A percentile compares a stretch with the other conserved stretches of the same genome.
Evolutionary conservation across 2,329 filamentous ascomycete genomes (phyloP).

Genomic region (Aspergillus proliferans): DNA sequence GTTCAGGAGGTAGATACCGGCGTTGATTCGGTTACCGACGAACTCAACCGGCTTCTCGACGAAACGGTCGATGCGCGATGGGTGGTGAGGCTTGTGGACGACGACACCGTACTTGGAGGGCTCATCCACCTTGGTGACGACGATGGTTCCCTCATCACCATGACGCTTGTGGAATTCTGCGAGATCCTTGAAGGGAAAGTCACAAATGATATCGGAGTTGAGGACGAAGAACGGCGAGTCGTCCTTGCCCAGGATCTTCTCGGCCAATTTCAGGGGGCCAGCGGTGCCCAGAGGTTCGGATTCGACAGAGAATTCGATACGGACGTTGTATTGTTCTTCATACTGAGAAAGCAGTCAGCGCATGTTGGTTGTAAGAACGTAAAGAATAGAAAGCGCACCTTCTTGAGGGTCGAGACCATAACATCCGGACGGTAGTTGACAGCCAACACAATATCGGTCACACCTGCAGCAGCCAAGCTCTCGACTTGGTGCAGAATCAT

Average conservation of each 20-base stretch:
- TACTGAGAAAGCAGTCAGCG: constrained; percentile 50
- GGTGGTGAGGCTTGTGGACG: constrained; percentile 89
- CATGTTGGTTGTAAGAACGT: neutral
- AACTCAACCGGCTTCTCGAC: constrained; percentile 99
- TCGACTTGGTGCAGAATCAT: constrained; percentile 99
- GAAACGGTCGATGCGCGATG: constrained; percentile 92
- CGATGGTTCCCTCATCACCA: constrained; percentile 93
- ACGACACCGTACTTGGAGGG: constrained; percentile 98
- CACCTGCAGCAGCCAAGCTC: constrained; percentile 83
- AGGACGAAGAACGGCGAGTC: constrained; percentile 95
- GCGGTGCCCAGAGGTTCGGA: constrained; percentile 91
- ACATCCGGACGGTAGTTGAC: constrained; percentile 99
- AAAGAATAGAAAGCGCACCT: constrained; percentile 51
- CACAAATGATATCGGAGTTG: constrained; percentile 97
- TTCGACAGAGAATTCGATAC: constrained; percentile 96
- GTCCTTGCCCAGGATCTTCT: constrained; percentile 86
- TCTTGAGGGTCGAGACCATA: constrained; percentile 88
- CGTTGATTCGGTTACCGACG: constrained; percentile 97
- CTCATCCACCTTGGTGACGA: constrained; percentile 98
- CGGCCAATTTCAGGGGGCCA: constrained; percentile 89
- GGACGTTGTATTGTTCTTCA: constrained; percentile 84
- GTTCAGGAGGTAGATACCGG: constrained; percentile 97
- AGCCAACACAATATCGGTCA: constrained; percentile 94
- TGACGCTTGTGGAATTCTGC: constrained; percentile 88
- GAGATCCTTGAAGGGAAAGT: constrained; percentile 88